Percentiles rank a stretch among this genome's conserved stretches.
phyloP scores from a whole-genome alignment of 352 stramenopile genomes.

The Globisporangium polare region DNA sequence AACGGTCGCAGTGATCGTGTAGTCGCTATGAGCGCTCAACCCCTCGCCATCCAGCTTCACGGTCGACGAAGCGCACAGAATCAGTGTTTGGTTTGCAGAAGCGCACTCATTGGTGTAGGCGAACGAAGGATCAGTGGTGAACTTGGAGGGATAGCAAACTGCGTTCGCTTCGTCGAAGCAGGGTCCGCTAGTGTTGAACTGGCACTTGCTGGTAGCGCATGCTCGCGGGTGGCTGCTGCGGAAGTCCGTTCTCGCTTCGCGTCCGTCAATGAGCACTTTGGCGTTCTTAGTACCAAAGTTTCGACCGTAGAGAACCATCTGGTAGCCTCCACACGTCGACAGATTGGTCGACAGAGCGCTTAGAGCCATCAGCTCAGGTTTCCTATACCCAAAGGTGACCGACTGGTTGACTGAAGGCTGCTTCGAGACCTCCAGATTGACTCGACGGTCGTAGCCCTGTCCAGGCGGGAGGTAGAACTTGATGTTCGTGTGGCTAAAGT shows the following conservation, averaged over 20 bases:
- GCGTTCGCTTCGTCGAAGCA: constrained; percentile 39
- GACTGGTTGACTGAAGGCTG: constrained; percentile 28
- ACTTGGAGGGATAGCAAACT: constrained; percentile 52
- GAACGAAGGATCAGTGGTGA: constrained; percentile 29
- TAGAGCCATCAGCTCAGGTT: constrained; percentile 34
- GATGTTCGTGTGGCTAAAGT: constrained; percentile 57
- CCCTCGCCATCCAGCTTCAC: constrained; percentile 22
- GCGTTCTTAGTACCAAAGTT: constrained; percentile 51
- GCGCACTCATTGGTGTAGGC: constrained; percentile 29
- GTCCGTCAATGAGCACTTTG: constrained; percentile 45
- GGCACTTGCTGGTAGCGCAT: constrained; percentile 27
- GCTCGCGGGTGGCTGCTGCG: constrained; percentile 33
- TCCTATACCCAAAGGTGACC: constrained; percentile 39
- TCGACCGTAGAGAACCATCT: constrained; percentile 50
- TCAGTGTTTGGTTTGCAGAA: constrained; percentile 18
- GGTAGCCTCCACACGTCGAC: constrained; percentile 58
- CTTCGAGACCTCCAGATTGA: constrained; percentile 33
- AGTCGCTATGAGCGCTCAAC: constrained; percentile 40
- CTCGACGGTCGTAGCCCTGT: constrained; percentile 35
- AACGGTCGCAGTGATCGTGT: constrained; percentile 39
- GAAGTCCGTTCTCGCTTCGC: constrained; percentile 45
- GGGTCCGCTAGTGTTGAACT: constrained; percentile 44
- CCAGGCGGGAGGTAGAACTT: constrained; percentile 49
- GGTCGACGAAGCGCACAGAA: constrained; percentile 24
- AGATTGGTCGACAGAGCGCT: constrained; percentile 44